These are phyloP conservation scores for Cucumis hystrix DNA, from an alignment of 306 rosid species.

Conservation along the genomic window DNA sequence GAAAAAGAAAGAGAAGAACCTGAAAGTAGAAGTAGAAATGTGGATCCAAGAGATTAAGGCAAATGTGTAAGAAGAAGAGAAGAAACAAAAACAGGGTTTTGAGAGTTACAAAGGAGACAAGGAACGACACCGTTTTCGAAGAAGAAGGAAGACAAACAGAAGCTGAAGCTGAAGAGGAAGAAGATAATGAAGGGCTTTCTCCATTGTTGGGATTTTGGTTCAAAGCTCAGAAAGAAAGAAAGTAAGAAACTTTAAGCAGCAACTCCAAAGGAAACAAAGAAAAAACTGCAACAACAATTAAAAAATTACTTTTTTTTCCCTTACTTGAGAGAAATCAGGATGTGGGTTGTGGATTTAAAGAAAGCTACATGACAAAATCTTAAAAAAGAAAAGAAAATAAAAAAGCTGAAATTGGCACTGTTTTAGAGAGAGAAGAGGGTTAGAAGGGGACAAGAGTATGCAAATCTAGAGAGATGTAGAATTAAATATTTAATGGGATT, in stretches of 20 bases:
- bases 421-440: background rate
- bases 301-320: background rate
- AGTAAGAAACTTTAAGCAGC: conserved; percentile 23
- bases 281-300: background rate
- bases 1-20: conserved; percentile 20
- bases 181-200: conserved; percentile 60
- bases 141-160: conserved; percentile 15
- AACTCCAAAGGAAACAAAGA: conserved; percentile 2
- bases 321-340: background rate
- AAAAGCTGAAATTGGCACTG: background rate
- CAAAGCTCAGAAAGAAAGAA: conserved; percentile 18
- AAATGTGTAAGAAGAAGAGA: conserved; percentile 20
- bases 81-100: conserved; percentile 14
- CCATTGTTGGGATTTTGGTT: conserved; percentile 30
- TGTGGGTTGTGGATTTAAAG: background rate
- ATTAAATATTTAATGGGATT: background rate
- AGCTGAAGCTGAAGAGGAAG: conserved; percentile 38
- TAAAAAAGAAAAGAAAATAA: background rate
- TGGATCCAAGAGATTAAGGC: conserved; percentile 32
- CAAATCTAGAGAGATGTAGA: background rate
- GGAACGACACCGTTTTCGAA: conserved; percentile 43
- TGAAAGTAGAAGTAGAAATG: conserved; percentile 11
- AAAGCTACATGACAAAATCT: background rate
- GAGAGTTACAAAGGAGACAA: conserved; percentile 13
- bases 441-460: background rate